Conservation (phyloP, 768 basidiomycete species). For the Xanthoconium purpureum region DNA sequence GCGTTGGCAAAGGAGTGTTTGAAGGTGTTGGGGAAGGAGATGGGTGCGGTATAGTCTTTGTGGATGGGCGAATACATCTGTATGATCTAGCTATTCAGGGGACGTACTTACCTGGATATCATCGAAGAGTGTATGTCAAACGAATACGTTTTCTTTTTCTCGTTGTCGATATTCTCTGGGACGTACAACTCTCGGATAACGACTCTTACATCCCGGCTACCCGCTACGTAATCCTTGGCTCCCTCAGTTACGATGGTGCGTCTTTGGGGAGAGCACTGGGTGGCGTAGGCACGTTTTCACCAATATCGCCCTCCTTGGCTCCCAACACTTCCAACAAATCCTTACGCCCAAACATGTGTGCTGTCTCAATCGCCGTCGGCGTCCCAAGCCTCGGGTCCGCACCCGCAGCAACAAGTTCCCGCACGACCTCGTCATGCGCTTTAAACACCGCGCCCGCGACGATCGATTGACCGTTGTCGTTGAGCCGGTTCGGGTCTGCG, state of each 20-base stretch:
- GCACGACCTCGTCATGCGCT: conserved; percentile 59
- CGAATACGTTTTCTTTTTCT: too few relatives aligned
- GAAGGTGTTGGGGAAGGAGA: conserved; percentile 67
- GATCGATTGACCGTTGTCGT: conserved; percentile 70
- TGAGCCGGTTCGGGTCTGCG: conserved; percentile 65
- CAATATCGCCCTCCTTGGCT: conserved; percentile 51
- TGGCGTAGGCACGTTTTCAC: conserved; percentile 30
- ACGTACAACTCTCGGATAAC: too few relatives aligned
- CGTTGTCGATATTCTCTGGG: too few relatives aligned
- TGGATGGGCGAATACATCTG: background rate
- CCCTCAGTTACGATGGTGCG: background rate
- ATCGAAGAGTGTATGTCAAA: too few relatives aligned
- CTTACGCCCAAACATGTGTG: conserved; percentile 62
- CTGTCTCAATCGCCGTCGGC: conserved; percentile 59
- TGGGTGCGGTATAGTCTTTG: conserved; percentile 45
- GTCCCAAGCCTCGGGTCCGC: conserved; percentile 59
- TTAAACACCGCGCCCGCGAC: conserved; percentile 81
- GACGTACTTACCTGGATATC: too few relatives aligned
- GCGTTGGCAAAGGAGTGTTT: conserved; percentile 64
- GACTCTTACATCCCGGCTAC: too few relatives aligned
- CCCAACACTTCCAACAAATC: conserved; percentile 57
- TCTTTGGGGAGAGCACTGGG: conserved; percentile 11
- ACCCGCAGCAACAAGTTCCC: conserved; percentile 44
- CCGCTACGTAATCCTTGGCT: too few relatives aligned
- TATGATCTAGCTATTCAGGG: background rate